These are phyloP conservation scores for Meira nashicola DNA, from an alignment of 1,284 basidiomycete genomes.

Conservation along the genomic window DNA sequence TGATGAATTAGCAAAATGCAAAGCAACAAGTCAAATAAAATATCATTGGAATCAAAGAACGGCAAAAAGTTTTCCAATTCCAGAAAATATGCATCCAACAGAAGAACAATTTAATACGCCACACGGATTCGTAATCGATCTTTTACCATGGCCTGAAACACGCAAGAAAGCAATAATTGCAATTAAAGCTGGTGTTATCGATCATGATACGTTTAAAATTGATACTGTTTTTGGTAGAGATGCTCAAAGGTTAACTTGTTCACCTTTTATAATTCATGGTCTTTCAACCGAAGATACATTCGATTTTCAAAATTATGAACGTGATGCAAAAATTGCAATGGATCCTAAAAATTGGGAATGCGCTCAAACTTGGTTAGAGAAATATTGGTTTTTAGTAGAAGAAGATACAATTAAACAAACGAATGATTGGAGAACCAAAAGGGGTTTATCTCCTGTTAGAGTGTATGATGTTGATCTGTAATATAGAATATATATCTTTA, in stretches of 20 bases:
- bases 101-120: neutral
- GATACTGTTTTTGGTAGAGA: conserved; percentile 2
- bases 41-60: neutral
- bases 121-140: conserved; percentile 8
- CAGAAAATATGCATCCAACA: conserved; percentile 9
- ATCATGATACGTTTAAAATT: conserved; percentile 4
- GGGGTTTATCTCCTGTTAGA: neutral
- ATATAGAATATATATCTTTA: neutral
- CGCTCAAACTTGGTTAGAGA: conserved; percentile 4
- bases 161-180: neutral
- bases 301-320: neutral
- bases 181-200: neutral
- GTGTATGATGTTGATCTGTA: neutral
- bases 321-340: neutral
- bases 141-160: conserved; percentile 13
- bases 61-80: neutral
- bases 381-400: conserved; percentile 4
- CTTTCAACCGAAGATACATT: neutral
- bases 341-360: conserved; percentile 3
- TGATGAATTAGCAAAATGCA: neutral
- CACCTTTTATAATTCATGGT: conserved; percentile 1
- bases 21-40: neutral
- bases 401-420: neutral
- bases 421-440: neutral
- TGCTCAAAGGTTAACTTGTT: neutral